phyloP scores from a whole-genome alignment of 257 asterid species.

The Capsicum rhomboideum region DNA sequence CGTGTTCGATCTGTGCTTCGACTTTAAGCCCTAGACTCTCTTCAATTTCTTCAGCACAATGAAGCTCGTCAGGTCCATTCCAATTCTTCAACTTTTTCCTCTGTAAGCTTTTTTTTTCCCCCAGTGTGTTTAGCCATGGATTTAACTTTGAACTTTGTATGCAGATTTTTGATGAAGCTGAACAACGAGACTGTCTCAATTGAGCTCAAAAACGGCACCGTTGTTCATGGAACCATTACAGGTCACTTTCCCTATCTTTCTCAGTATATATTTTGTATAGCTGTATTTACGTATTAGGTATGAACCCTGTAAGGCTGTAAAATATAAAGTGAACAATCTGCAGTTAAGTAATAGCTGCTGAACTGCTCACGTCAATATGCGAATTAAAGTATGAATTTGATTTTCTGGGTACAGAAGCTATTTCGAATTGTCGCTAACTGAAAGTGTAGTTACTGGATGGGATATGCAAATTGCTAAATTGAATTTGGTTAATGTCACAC shows the following conservation, averaged over 20 bases:
- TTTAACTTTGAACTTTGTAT: not conserved
- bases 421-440: not conserved
- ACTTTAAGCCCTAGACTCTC: not conserved
- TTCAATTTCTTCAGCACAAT: not conserved
- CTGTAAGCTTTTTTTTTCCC: too few species aligned
- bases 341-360: not conserved
- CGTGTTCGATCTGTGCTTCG: not conserved
- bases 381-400: not conserved
- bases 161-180: conserved; percentile 38
- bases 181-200: conserved; percentile 40
- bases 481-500: not conserved
- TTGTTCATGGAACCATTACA: conserved; percentile 39
- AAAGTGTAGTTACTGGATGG: not conserved
- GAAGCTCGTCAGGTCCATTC: conserved; percentile 8
- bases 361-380: not conserved
- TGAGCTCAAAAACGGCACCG: conserved; percentile 38
- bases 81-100: not conserved
- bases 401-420: not conserved
- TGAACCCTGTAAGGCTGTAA: not conserved
- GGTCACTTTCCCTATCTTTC: conserved; percentile 1
- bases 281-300: not conserved
- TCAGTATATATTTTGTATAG: not conserved
- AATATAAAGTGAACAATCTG: not conserved
- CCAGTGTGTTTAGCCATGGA: not conserved
- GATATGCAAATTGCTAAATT: not conserved